phyloP scores from a whole-genome alignment of 306 rosid species.

The Cucumis melo region DNA sequence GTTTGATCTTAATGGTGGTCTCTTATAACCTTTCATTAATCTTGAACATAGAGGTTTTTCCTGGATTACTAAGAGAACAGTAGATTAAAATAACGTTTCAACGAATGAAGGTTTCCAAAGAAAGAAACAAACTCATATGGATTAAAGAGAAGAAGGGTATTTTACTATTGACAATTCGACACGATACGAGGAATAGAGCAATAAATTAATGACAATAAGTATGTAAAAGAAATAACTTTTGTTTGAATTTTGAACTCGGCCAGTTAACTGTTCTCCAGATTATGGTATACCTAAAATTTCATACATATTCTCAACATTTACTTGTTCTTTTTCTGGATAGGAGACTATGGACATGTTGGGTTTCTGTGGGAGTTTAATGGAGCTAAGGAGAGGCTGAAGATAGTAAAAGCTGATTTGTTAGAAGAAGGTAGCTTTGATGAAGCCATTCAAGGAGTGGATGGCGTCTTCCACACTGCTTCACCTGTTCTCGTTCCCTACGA shows the following conservation, averaged over 20 bases:
- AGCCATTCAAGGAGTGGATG: constrained; percentile 53
- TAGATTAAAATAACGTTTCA: too few relatives aligned
- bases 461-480: constrained; percentile 77
- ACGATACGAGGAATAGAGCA: not conserved
- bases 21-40: not conserved
- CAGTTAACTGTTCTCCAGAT: not conserved
- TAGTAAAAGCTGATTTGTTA: constrained; percentile 48
- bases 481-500: constrained; percentile 56
- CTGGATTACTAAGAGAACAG: not conserved
- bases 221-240: not conserved
- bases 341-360: constrained; percentile 42
- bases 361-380: constrained; percentile 42
- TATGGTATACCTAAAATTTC: not conserved
- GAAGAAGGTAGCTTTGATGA: constrained; percentile 64
- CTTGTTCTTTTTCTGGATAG: constrained; percentile 12
- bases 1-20: not conserved
- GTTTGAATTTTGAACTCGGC: not conserved
- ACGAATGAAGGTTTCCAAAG: too few relatives aligned
- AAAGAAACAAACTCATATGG: too few relatives aligned
- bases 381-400: constrained; percentile 52
- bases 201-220: not conserved
- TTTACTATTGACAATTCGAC: not conserved
- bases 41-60: not conserved
- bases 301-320: not conserved
- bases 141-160: not conserved